Evolutionary conservation across 257 asterid species (phyloP).

Genomic region (Galeopsis tetrahit): DNA sequence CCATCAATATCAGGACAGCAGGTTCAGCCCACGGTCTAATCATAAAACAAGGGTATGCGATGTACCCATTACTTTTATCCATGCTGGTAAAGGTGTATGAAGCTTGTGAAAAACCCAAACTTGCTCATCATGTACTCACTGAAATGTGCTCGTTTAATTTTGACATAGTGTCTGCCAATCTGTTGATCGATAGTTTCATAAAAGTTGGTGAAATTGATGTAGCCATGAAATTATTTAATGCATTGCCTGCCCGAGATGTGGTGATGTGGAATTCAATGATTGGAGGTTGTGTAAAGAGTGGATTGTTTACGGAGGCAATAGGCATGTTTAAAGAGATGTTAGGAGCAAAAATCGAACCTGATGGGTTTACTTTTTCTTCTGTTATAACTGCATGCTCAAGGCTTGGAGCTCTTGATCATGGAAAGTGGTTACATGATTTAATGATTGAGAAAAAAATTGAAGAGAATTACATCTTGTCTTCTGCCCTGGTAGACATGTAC

Average conservation of each 20-base stretch:
- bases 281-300: conserved; percentile 33
- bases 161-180: conserved; percentile 54
- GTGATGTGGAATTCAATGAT: conserved; percentile 62
- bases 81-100: conserved; percentile 49
- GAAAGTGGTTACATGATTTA: conserved; percentile 68
- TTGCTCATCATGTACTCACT: conserved; percentile 51
- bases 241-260: conserved; percentile 58
- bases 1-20: conserved; percentile 45
- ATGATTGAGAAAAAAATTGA: conserved; percentile 58
- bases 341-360: not conserved
- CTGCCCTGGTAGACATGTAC: conserved; percentile 84
- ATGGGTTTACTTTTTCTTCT: conserved; percentile 52
- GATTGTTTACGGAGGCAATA: conserved; percentile 55
- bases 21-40: conserved; percentile 49
- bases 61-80: conserved; percentile 48
- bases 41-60: conserved; percentile 59
- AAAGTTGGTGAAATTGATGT: conserved; percentile 57
- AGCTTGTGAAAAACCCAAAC: conserved; percentile 44
- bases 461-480: conserved; percentile 62
- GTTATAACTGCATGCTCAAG: conserved; percentile 67
- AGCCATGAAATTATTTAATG: conserved; percentile 58
- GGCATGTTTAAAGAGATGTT: conserved; percentile 54
- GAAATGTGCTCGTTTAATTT: conserved; percentile 40
- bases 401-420: conserved; percentile 60
- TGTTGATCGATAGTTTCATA: conserved; percentile 56